Percentiles rank a stretch among this genome's conserved stretches.
phyloP scores from a whole-genome alignment of 2,329 filamentous ascomycete genomes.

The Lecanoromycetidae sp. region DNA sequence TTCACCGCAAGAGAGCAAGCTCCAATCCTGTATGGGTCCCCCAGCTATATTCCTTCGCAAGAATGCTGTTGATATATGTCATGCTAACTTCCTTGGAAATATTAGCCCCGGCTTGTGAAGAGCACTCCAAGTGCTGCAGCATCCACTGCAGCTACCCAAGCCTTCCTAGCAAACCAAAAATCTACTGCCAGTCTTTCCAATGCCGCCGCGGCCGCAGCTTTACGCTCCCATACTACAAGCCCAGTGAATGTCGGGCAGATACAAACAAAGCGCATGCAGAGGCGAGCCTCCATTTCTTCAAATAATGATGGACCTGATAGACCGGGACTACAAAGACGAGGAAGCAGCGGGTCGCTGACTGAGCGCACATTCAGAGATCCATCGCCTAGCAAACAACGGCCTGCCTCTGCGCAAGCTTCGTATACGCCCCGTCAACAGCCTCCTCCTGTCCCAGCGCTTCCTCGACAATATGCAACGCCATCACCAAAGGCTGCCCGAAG shows the following conservation, averaged over 20 bases:
- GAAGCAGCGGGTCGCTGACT: constrained; percentile 71
- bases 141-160: constrained; percentile 67
- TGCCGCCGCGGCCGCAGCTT: constrained; percentile 73
- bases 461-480: constrained; percentile 35
- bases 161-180: constrained; percentile 58
- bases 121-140: constrained; percentile 58
- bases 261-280: constrained; percentile 77
- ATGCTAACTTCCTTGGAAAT: constrained; percentile 5
- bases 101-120: constrained; percentile 45
- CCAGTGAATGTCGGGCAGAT: constrained; percentile 71
- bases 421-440: constrained; percentile 35
- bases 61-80: background rate
- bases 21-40: constrained; percentile 32
- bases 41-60: background rate
- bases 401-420: constrained; percentile 33
- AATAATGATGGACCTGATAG: constrained; percentile 39
- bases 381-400: constrained; percentile 45
- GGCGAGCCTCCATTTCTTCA: constrained; percentile 61
- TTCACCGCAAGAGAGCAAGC: constrained; percentile 30
- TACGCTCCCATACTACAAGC: constrained; percentile 64
- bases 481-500: constrained; percentile 28
- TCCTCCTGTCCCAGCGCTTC: constrained; percentile 67
- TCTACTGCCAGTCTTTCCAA: constrained; percentile 60
- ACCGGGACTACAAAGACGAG: constrained; percentile 47
- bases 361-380: constrained; percentile 70